A percentile compares a stretch with the other conserved stretches of the same genome.
Evolutionary conservation across 2,329 filamentous ascomycete species (phyloP).

Genomic region (Neophaeococcomyces aloes): DNA sequence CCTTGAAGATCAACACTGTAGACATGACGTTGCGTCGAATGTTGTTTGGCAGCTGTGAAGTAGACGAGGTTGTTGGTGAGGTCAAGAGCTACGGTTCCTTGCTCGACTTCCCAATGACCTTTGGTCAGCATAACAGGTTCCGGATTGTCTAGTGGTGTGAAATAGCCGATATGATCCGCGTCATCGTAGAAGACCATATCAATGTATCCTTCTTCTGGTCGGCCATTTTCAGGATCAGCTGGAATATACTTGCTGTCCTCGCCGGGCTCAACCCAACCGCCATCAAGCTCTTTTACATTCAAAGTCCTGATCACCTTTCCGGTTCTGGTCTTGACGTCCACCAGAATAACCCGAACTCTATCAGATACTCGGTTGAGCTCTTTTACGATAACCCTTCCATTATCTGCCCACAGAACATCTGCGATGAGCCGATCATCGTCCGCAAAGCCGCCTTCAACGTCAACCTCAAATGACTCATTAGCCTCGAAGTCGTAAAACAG

Average conservation of each 20-base stretch:
- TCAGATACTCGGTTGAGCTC: slow-evolving; percentile 94
- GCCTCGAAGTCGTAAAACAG: slow-evolving; percentile 78
- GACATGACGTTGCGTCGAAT: slow-evolving; percentile 78
- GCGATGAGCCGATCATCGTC: slow-evolving; percentile 83
- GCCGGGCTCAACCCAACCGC: slow-evolving; percentile 93
- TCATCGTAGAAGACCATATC: slow-evolving; percentile 80
- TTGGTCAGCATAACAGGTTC: slow-evolving; percentile 78
- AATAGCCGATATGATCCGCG: slow-evolving; percentile 87
- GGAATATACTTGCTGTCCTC: slow-evolving; percentile 79
- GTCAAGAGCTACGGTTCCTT: slow-evolving; percentile 75
- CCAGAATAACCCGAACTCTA: slow-evolving; percentile 71
- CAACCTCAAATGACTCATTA: slow-evolving; percentile 67
- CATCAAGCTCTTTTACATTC: slow-evolving; percentile 75
- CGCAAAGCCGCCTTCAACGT: slow-evolving; percentile 64
- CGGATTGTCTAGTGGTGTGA: slow-evolving; percentile 72
- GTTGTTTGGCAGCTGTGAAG: slow-evolving; percentile 76
- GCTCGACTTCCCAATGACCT: slow-evolving; percentile 84
- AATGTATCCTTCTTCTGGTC: slow-evolving; percentile 78
- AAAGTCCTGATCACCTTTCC: slow-evolving; percentile 70
- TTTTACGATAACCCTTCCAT: slow-evolving; percentile 68
- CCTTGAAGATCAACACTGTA: slow-evolving; percentile 84
- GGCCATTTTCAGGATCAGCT: slow-evolving; percentile 64
- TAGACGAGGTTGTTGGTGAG: slow-evolving; percentile 79
- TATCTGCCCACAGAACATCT: slow-evolving; percentile 81
- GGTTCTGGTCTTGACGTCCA: slow-evolving; percentile 63